Conservation (phyloP, 371 early-diverging fungal genomes). For the Rozella allomycis region DNA sequence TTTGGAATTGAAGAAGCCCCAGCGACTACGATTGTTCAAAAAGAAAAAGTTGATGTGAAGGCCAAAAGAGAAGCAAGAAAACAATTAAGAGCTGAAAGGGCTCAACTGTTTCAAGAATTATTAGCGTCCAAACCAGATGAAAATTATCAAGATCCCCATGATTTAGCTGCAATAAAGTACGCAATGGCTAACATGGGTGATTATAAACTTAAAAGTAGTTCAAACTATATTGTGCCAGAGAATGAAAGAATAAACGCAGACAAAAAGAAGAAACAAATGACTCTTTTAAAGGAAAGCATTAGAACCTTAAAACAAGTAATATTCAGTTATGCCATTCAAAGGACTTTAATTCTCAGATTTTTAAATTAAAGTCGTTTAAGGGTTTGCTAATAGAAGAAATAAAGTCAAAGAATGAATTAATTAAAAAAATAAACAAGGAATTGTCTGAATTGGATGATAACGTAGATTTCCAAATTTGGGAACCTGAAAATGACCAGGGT, state of each 20-base stretch:
- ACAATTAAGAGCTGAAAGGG: slow-evolving; percentile 17
- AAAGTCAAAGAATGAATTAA: too few relatives aligned
- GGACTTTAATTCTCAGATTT: too few relatives aligned
- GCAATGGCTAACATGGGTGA: slow-evolving; percentile 31
- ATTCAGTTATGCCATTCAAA: too few relatives aligned
- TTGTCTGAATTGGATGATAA: too few relatives aligned
- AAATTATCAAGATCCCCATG: slow-evolving; percentile 24
- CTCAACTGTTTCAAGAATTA: slow-evolving; percentile 18
- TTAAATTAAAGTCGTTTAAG: too few relatives aligned
- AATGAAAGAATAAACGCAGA: slow-evolving; percentile 31
- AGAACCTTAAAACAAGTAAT: slow-evolving; percentile 19
- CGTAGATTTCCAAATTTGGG: too few relatives aligned
- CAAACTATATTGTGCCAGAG: slow-evolving; percentile 32
- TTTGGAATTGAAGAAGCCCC: background rate
- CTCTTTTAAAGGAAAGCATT: slow-evolving; percentile 19
- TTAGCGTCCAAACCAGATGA: slow-evolving; percentile 27
- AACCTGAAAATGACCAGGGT: too few relatives aligned
- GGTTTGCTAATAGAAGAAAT: too few relatives aligned
- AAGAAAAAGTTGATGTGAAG: slow-evolving; percentile 5
- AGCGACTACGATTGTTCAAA: background rate
- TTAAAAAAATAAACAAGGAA: too few relatives aligned
- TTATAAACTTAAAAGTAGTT: slow-evolving; percentile 30
- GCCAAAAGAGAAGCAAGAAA: slow-evolving; percentile 27
- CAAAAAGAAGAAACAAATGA: slow-evolving; percentile 16
- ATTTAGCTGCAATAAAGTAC: slow-evolving; percentile 23